Evolutionary conservation across 768 basidiomycete genomes (phyloP).

Genomic region (Leucosporidium creatinivorum): DNA sequence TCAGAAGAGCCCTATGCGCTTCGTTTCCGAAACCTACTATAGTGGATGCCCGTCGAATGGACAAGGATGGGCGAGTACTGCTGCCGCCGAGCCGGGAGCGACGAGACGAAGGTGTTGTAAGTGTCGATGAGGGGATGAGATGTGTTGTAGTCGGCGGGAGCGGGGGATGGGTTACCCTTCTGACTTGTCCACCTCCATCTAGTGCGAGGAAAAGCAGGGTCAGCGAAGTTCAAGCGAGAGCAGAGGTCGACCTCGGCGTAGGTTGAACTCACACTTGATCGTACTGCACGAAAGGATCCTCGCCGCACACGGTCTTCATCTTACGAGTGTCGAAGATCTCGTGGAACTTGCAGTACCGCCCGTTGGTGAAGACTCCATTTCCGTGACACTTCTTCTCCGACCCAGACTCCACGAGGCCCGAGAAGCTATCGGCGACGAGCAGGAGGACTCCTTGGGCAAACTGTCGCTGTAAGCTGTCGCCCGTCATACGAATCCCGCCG

Average conservation of each 20-base stretch:
- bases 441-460: conserved; percentile 9
- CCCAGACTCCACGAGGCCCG: background rate
- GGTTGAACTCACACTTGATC: background rate
- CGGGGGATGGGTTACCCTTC: background rate
- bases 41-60: conserved; percentile 2
- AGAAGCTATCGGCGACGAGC: background rate
- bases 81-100: background rate
- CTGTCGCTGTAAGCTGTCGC: conserved; percentile 2
- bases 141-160: background rate
- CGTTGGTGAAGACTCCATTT: conserved; percentile 2
- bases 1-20: background rate
- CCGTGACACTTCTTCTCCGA: background rate
- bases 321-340: background rate
- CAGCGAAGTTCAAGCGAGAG: background rate
- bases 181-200: background rate
- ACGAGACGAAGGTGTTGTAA: background rate
- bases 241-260: background rate
- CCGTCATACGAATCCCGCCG: background rate
- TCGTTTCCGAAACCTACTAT: background rate
- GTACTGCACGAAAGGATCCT: background rate
- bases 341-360: background rate
- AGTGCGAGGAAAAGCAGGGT: too few relatives aligned
- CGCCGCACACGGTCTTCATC: background rate
- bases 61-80: background rate
- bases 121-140: background rate